These are phyloP conservation scores for Eutrema yunnanense DNA, from an alignment of 345 rosid genomes.

Conservation along the genomic window DNA sequence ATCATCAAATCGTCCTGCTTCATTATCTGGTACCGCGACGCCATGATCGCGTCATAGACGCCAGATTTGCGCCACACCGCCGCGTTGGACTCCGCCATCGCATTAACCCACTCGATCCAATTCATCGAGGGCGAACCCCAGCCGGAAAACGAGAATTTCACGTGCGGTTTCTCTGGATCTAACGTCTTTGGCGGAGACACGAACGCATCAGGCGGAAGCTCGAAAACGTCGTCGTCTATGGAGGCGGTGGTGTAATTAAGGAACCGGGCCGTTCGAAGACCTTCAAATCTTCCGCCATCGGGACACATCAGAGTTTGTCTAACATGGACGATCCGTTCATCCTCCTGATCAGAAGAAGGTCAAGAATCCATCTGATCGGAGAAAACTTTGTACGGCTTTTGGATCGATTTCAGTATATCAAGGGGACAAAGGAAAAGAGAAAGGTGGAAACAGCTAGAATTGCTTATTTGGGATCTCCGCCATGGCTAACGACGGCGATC, in stretches of 20 bases:
- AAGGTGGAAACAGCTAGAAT: slow-evolving; percentile 5
- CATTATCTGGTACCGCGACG: slow-evolving; percentile 22
- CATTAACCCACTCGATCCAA: slow-evolving; percentile 35
- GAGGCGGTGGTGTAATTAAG: slow-evolving; percentile 16
- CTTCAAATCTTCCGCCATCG: slow-evolving; percentile 19
- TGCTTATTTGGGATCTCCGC: not conserved
- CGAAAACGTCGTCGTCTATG: not conserved
- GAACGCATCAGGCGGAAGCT: slow-evolving; percentile 14
- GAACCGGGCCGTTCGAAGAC: slow-evolving; percentile 28
- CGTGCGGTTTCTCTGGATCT: slow-evolving; percentile 9
- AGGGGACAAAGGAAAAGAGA: not conserved
- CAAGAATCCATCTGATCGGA: slow-evolving; percentile 10
- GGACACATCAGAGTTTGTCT: slow-evolving; percentile 36
- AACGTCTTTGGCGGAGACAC: not conserved
- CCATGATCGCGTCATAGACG: slow-evolving; percentile 33
- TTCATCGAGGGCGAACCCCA: slow-evolving; percentile 20
- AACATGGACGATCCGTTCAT: slow-evolving; percentile 23
- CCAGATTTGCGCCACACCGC: slow-evolving; percentile 38
- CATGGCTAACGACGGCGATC: not conserved
- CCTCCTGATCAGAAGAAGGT: slow-evolving; percentile 1
- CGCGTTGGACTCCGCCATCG: slow-evolving; percentile 26
- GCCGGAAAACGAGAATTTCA: slow-evolving; percentile 11
- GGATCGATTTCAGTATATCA: not conserved
- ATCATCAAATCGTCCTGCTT: slow-evolving; percentile 27
- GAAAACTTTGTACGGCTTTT: not conserved